Evolutionary conservation across 176 grass and related monocot genomes (phyloP).

Genomic region (Musa itinerans): DNA sequence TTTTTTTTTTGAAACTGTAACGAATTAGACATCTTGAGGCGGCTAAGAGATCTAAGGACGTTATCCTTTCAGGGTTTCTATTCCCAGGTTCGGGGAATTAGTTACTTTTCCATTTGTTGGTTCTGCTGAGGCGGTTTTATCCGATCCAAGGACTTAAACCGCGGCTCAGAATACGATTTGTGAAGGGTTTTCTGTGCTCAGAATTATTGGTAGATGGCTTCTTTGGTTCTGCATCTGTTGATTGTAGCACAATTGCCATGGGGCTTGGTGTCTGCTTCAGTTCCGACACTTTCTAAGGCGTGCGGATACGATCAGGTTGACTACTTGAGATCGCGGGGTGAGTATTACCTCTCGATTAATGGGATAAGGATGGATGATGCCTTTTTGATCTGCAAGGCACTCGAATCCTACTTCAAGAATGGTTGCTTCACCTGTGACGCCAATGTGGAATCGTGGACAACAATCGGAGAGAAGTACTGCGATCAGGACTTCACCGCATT

Average conservation of each 20-base stretch:
- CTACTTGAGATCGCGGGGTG: slow-evolving; percentile 33
- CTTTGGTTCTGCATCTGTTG: slow-evolving; percentile 27
- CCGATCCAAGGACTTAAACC: neutral
- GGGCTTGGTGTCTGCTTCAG: slow-evolving; percentile 24
- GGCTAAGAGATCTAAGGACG: neutral
- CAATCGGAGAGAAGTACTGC: slow-evolving; percentile 39
- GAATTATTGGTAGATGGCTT: slow-evolving; percentile 1
- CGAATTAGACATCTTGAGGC: neutral
- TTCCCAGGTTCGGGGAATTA: neutral
- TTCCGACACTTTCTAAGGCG: slow-evolving; percentile 26
- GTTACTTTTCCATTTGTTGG: neutral
- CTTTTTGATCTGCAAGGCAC: slow-evolving; percentile 46
- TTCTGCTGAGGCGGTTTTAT: neutral
- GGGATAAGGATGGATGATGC: slow-evolving; percentile 40
- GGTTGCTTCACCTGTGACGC: slow-evolving; percentile 54
- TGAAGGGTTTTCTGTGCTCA: neutral
- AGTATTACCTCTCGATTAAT: slow-evolving; percentile 43
- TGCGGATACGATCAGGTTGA: slow-evolving; percentile 53
- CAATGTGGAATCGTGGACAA: slow-evolving; percentile 31
- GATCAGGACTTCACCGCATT: slow-evolving; percentile 9
- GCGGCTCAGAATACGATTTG: neutral
- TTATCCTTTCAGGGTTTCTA: neutral
- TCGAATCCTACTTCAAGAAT: slow-evolving; percentile 45
- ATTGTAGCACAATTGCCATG: slow-evolving; percentile 30
- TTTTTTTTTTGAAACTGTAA: too few relatives aligned